These are phyloP conservation scores for Colletotrichum sp. DNA, from an alignment of 2,329 filamentous ascomycete species.

Conservation along the genomic window DNA sequence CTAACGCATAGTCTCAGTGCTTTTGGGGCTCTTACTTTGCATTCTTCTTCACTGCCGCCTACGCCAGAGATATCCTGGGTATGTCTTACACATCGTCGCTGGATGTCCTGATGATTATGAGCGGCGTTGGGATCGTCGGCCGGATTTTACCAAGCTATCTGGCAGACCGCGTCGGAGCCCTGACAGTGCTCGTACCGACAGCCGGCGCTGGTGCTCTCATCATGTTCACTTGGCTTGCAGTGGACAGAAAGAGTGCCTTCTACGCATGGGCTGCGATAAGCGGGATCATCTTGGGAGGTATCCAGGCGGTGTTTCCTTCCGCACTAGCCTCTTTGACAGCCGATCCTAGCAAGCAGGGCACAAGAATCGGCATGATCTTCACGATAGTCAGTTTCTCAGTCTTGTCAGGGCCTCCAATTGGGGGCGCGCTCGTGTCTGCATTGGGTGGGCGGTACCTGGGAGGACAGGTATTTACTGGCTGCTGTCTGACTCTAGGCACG, in stretches of 20 bases:
- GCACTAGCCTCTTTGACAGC: conserved; percentile 43
- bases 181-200: conserved; percentile 54
- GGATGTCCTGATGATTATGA: conserved; percentile 54
- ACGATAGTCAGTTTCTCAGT: conserved; percentile 45
- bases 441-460: conserved; percentile 24
- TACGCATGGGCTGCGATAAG: conserved; percentile 33
- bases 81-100: conserved; percentile 37
- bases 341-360: conserved; percentile 46
- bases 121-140: conserved; percentile 55
- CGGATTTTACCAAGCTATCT: conserved; percentile 52
- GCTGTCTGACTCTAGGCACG: conserved; percentile 14
- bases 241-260: conserved; percentile 26
- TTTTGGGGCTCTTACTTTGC: conserved; percentile 61
- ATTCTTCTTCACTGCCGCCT: conserved; percentile 63
- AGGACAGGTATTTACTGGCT: conserved; percentile 24
- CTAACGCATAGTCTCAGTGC: conserved; percentile 29
- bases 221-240: conserved; percentile 34
- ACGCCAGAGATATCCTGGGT: conserved; percentile 45
- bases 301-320: conserved; percentile 37
- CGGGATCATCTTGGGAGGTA: conserved; percentile 29
- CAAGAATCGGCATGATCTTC: conserved; percentile 48
- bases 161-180: conserved; percentile 53
- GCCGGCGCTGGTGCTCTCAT: conserved; percentile 24
- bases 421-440: conserved; percentile 33
- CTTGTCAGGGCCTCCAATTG: conserved; percentile 44